Evolutionary conservation across 2,329 filamentous ascomycete species (phyloP).

Genomic region (Pleomassaria siparia): DNA sequence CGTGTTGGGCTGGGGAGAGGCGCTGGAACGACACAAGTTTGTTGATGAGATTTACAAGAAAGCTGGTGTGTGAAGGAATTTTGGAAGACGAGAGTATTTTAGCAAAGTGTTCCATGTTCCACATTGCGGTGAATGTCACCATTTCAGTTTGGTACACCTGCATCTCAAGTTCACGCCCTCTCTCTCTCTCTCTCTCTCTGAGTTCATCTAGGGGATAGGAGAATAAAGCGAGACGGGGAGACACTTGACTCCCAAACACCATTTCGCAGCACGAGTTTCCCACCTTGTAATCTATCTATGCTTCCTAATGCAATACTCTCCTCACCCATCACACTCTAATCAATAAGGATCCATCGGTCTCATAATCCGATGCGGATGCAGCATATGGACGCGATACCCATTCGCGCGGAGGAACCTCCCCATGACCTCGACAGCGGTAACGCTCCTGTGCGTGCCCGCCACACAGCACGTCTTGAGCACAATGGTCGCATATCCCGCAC

Average conservation of each 20-base stretch:
- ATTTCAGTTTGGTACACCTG: too few relatives aligned
- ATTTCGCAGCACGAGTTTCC: too few relatives aligned
- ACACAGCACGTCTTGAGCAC: neutral
- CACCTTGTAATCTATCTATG: neutral
- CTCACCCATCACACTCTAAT: neutral
- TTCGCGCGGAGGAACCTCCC: neutral
- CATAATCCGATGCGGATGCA: neutral
- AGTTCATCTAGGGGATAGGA: too few relatives aligned
- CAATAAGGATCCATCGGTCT: neutral
- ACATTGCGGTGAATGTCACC: too few relatives aligned
- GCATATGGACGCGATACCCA: neutral
- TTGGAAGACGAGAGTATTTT: neutral
- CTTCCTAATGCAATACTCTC: neutral
- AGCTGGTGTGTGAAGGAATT: constrained; percentile 8
- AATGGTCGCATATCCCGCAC: neutral
- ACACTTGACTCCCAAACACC: too few relatives aligned
- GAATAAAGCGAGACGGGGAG: too few relatives aligned
- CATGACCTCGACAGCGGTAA: constrained; percentile 2
- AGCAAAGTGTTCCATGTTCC: too few relatives aligned
- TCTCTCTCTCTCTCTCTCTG: too few relatives aligned
- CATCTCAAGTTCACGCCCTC: too few relatives aligned
- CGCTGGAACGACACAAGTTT: constrained; percentile 13
- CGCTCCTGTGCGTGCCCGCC: constrained; percentile 1
- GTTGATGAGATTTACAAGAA: constrained; percentile 14
- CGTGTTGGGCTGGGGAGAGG: constrained; percentile 11